A percentile compares a stretch with the other conserved stretches of the same genome.
These are phyloP conservation scores for Pythium graminicola DNA, from an alignment of 352 stramenopile species.

Conservation along the genomic window DNA sequence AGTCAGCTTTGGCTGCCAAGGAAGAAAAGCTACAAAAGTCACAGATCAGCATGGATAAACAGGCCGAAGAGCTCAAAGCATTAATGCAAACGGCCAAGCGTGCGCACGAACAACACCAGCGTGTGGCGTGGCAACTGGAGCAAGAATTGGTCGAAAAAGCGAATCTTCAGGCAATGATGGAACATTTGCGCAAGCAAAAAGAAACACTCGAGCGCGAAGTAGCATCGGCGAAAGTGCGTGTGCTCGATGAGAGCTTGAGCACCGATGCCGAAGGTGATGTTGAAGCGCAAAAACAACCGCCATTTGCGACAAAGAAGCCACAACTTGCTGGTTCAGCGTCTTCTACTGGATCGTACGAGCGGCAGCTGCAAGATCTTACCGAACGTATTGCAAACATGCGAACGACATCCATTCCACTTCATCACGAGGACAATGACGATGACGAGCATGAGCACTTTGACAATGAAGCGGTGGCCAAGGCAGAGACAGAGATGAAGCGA, in stretches of 20 bases:
- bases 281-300: not conserved
- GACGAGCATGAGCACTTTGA: not conserved
- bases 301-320: not conserved
- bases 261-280: not conserved
- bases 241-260: conserved; percentile 40
- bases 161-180: conserved; percentile 32
- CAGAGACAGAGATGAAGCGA: not conserved
- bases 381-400: conserved; percentile 16
- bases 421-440: not conserved
- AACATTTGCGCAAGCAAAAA: conserved; percentile 35
- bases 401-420: not conserved
- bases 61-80: conserved; percentile 53
- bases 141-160: conserved; percentile 44
- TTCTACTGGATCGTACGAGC: conserved; percentile 15
- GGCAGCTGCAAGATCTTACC: conserved; percentile 14
- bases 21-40: conserved; percentile 46
- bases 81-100: conserved; percentile 48
- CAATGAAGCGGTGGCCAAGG: not conserved
- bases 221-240: conserved; percentile 32
- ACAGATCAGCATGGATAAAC: conserved; percentile 28
- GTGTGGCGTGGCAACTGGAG: conserved; percentile 48
- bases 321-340: not conserved
- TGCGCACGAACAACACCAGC: conserved; percentile 57
- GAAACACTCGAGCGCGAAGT: conserved; percentile 35
- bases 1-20: conserved; percentile 35